Conservation (phyloP, 2,329 filamentous ascomycete genomes). For the Didymella sp. region DNA sequence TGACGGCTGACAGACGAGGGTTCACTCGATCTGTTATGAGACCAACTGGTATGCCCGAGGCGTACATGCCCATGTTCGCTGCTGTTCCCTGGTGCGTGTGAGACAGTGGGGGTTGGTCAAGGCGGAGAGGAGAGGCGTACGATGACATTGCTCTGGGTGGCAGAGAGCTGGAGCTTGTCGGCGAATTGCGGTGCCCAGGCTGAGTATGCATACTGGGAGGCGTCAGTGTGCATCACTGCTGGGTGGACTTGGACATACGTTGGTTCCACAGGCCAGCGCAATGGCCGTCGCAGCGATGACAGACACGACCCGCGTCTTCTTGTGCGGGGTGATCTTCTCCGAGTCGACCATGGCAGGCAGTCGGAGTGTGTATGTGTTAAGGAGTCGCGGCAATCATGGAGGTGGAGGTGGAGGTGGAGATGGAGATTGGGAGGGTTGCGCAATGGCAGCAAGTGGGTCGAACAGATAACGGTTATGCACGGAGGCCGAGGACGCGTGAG, state of each 20-base stretch:
- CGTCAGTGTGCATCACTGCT: slow-evolving; percentile 32
- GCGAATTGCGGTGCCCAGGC: slow-evolving; percentile 98
- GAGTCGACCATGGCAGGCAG: slow-evolving; percentile 33
- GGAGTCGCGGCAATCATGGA: slow-evolving; percentile 18
- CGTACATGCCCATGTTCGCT: slow-evolving; percentile 94
- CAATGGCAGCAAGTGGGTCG: slow-evolving; percentile 22
- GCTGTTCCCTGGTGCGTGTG: slow-evolving; percentile 59
- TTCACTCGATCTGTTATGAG: slow-evolving; percentile 85
- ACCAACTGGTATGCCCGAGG: slow-evolving; percentile 85
- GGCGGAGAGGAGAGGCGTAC: slow-evolving; percentile 56
- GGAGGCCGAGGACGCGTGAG: slow-evolving; percentile 6
- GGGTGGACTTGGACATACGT: slow-evolving; percentile 64
- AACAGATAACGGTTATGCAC: slow-evolving; percentile 20
- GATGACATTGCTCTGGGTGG: slow-evolving; percentile 93
- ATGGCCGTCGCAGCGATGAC: slow-evolving; percentile 85
- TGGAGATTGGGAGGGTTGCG: slow-evolving; percentile 18
- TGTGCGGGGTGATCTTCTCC: slow-evolving; percentile 53
- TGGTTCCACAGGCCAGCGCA: slow-evolving; percentile 89
- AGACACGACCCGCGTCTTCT: slow-evolving; percentile 76
- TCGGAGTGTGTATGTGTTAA: slow-evolving; percentile 20
- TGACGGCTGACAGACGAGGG: slow-evolving; percentile 77
- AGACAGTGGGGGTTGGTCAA: slow-evolving; percentile 30
- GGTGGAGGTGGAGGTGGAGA: slow-evolving; percentile 13
- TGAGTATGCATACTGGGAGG: slow-evolving; percentile 87
- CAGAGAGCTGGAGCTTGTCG: slow-evolving; percentile 80